A percentile compares a stretch with the other conserved stretches of the same genome.
Evolutionary conservation across 208 protist genomes (phyloP).

Genomic region (Leishmania aethiopica): DNA sequence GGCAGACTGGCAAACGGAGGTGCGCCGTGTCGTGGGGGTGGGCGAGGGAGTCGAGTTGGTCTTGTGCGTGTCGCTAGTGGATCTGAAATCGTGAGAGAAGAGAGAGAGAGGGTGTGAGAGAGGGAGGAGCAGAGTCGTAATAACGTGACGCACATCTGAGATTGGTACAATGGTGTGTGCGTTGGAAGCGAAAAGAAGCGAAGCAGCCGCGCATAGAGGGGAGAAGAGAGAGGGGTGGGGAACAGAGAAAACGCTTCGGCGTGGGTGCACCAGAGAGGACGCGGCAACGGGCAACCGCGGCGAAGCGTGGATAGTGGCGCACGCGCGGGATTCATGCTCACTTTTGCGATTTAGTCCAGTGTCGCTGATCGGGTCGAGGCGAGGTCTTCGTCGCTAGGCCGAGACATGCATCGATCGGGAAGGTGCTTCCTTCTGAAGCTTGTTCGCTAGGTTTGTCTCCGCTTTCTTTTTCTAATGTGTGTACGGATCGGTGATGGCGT

Average conservation of each 20-base stretch:
- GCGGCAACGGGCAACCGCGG: neutral
- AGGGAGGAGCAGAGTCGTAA: neutral
- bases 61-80: neutral
- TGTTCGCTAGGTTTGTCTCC: neutral
- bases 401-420: neutral
- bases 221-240: neutral
- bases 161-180: neutral
- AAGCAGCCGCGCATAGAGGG: neutral
- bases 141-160: neutral
- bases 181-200: neutral
- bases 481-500: neutral
- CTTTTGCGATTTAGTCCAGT: neutral
- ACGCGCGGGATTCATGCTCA: neutral
- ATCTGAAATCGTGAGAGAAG: neutral
- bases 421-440: neutral
- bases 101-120: neutral
- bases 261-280: neutral
- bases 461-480: neutral
- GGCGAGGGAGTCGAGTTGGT: neutral
- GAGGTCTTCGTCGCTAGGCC: neutral
- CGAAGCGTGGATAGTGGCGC: neutral
- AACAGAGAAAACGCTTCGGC: neutral
- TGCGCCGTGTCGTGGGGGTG: neutral
- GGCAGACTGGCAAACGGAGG: conserved; percentile 2
- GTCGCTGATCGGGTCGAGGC: neutral